Conservation (phyloP, 108 stramenopile genomes). For the Conticribra weissflogii region DNA sequence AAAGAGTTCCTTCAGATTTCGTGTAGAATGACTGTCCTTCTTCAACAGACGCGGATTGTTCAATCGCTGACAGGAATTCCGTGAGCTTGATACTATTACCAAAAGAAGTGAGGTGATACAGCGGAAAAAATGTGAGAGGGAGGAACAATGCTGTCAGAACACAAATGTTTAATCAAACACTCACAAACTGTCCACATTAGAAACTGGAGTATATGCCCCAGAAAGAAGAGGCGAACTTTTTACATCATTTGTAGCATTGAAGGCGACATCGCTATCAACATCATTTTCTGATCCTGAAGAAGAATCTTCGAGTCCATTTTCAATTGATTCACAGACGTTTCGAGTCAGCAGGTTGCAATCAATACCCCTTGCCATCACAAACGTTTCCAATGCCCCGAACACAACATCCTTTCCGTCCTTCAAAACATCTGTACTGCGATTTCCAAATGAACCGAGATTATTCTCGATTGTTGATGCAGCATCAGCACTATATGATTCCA, state of each 20-base stretch:
- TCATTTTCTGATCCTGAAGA: no score
- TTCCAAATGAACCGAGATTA: conserved; percentile 33
- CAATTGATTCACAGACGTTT: conserved; percentile 2
- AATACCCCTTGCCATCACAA: conserved; percentile 10
- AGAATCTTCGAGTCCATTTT: no score
- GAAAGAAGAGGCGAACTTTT: conserved; percentile 19
- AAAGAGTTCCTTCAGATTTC: conserved; percentile 30
- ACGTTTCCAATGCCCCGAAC: conserved; percentile 22
- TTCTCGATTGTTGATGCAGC: conserved; percentile 12
- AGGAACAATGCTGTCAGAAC: neutral
- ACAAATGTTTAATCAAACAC: conserved; percentile 5
- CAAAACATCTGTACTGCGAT: conserved; percentile 17
- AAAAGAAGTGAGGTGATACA: neutral
- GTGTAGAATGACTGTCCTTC: conserved; percentile 37
- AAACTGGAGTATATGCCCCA: conserved; percentile 22
- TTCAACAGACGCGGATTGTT: conserved; percentile 16
- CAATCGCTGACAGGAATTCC: conserved; percentile 23
- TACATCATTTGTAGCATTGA: neutral
- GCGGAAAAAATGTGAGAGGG: neutral
- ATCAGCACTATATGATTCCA: neutral
- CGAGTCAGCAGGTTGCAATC: conserved; percentile 29
- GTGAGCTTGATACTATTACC: conserved; percentile 33
- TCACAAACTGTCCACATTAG: conserved; percentile 39
- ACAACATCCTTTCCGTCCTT: conserved; percentile 22
- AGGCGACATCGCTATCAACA: conserved; percentile 13